These are phyloP conservation scores for Hevea brasiliensis DNA, from an alignment of 345 rosid genomes.

Conservation along the genomic window DNA sequence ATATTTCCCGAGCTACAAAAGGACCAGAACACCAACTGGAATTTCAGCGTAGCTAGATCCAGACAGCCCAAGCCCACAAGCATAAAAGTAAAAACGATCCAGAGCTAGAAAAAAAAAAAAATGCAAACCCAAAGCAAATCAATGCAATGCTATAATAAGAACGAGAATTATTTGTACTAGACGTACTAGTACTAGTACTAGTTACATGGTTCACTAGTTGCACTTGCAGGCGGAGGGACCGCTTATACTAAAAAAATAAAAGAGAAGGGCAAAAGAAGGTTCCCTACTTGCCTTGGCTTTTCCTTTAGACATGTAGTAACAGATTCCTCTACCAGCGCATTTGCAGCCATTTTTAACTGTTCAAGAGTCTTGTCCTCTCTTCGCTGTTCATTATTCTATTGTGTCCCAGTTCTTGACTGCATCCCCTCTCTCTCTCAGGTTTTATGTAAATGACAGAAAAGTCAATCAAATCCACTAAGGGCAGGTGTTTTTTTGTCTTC, in stretches of 20 bases:
- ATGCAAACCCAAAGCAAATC: no score
- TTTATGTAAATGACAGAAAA: conserved; percentile 4
- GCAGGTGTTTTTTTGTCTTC: conserved; percentile 12
- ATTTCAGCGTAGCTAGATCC: no score
- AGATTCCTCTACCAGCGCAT: conserved; percentile 21
- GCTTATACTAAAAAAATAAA: not conserved
- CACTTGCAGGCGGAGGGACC: not conserved
- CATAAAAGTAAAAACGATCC: no score
- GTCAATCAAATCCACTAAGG: conserved; percentile 8
- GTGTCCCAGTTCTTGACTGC: not conserved
- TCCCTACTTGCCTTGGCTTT: conserved; percentile 1
- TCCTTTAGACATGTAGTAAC: not conserved
- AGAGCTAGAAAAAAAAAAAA: no score
- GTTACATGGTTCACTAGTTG: no score
- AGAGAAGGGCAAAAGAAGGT: conserved; percentile 8
- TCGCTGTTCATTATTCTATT: not conserved
- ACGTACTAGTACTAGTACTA: not conserved
- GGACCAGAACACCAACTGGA: no score
- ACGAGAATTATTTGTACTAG: no score
- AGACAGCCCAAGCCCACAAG: no score
- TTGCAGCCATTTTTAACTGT: conserved; percentile 31
- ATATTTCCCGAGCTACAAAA: no score
- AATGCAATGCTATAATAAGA: no score
- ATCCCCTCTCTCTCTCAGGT: not conserved
- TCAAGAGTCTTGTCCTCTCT: conserved; percentile 4